Conservation (phyloP, 2,329 filamentous ascomycete species). For the Penicillium sp. region DNA sequence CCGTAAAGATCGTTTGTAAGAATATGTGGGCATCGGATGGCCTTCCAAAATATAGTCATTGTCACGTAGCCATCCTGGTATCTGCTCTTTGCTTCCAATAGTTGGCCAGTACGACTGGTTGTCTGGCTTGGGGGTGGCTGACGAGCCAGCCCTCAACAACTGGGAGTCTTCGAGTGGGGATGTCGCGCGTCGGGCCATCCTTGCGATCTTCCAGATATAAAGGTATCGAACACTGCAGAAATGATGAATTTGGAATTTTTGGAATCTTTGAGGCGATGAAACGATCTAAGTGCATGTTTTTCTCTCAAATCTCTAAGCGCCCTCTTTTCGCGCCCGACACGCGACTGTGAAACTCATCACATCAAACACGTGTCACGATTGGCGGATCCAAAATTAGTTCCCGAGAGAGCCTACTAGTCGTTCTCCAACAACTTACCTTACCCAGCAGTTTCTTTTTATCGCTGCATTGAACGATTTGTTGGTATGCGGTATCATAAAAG, state of each 20-base stretch:
- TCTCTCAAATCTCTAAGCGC: neutral
- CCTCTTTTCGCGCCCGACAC: neutral
- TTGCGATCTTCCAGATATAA: neutral
- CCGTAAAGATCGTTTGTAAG: conserved; percentile 21
- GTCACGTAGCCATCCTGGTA: conserved; percentile 27
- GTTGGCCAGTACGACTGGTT: conserved; percentile 15
- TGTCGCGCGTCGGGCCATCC: neutral
- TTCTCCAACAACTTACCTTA: too few species aligned
- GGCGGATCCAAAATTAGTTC: neutral
- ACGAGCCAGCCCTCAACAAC: neutral
- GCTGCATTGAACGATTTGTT: too few species aligned
- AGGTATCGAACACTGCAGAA: neutral
- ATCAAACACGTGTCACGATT: neutral
- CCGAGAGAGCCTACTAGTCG: neutral
- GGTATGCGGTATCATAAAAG: too few species aligned
- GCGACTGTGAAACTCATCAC: neutral
- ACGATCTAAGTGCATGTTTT: neutral
- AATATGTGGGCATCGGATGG: conserved; percentile 29
- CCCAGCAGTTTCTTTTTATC: too few species aligned
- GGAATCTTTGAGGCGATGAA: neutral
- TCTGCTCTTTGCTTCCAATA: conserved; percentile 22
- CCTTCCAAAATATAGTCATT: conserved; percentile 24
- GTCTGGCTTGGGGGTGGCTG: neutral
- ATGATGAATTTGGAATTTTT: neutral
- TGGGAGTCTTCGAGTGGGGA: neutral